phyloP scores from a whole-genome alignment of 768 basidiomycete genomes.

The Trametes villosa region DNA sequence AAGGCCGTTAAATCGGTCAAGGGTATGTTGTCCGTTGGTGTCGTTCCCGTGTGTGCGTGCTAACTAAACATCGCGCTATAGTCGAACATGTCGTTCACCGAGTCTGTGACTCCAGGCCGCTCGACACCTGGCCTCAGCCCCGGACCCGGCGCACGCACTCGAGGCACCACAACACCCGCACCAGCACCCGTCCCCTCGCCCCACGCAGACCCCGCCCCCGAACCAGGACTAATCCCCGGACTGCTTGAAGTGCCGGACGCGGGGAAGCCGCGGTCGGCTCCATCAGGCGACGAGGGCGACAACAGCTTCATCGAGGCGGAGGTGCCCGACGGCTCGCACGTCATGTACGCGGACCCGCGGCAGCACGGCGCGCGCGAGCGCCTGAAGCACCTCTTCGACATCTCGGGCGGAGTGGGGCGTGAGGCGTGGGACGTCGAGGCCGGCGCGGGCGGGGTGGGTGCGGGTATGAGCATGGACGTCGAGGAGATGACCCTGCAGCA shows the following conservation, averaged over 20 bases:
- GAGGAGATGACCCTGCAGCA: conserved; percentile 21
- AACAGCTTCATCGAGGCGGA: conserved; percentile 23
- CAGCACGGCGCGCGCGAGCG: conserved; percentile 61
- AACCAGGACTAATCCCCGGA: not conserved
- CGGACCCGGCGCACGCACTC: not conserved
- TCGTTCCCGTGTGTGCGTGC: not conserved
- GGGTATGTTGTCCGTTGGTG: conserved; percentile 36
- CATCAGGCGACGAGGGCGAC: conserved; percentile 29
- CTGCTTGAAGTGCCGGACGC: conserved; percentile 27
- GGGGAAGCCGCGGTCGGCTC: not conserved
- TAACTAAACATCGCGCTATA: not conserved
- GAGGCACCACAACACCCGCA: not conserved
- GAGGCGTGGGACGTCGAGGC: conserved; percentile 14
- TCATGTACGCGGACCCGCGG: conserved; percentile 71
- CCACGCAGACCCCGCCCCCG: not conserved
- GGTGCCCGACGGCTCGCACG: conserved; percentile 37
- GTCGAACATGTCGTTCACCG: conserved; percentile 12
- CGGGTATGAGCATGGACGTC: conserved; percentile 5
- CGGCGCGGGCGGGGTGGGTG: not conserved
- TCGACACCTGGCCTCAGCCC: conserved; percentile 1
- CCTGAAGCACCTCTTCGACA: conserved; percentile 58
- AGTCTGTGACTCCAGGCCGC: not conserved
- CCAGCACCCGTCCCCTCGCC: not conserved
- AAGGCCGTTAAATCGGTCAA: conserved; percentile 42
- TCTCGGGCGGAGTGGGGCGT: conserved; percentile 6